Evolutionary conservation across 805 yeast species (phyloP), one percentile per base, ranked within the genome.

Genomic region (Cyberlindnera xylosilytica): DNA sequence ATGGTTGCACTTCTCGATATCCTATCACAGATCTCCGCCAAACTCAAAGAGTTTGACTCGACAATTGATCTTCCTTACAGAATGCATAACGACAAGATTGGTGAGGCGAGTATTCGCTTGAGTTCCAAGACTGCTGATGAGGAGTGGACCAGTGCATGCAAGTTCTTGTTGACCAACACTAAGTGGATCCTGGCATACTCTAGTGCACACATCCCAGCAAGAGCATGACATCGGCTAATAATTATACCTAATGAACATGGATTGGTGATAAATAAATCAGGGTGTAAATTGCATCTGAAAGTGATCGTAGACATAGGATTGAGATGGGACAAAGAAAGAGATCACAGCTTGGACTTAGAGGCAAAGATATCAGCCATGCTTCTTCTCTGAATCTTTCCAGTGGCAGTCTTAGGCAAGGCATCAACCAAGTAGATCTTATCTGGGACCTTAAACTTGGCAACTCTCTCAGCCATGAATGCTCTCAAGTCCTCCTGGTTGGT

Each of bases 101-200:
- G 93, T 1, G 89, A 87, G 1, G 74, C 79, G 42, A 78, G 86
- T 38, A 82, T 91, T n/a, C 69, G 81, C 36, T 73, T 87, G 1
- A 77, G 86, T 2, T 74, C 86, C 3, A 69, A 73, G 45, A 64
- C 73, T 4, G 76, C 83, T 1, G 83, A 82, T 58, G 78, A 79
- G 34, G 87, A 84, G 47, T 90, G 98, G 98, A 87, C 97, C 0
- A 77, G 83, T 20, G 91, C 95, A 1, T 89, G 96, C 64, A 83
- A 85, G 54, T 85, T 80, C 56, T 67, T 91, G 11, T 65, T 90
- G 36, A 86, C 93, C 0, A 79, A 91, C 54, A 71, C 79, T 23
- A 88, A 87, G 57, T 91, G 96, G 96, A 72, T 91, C 7, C 64
- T 90, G 42, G 83, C 90, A 4, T 88, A 81, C 57, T 78, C 87